Evolutionary conservation across 2,329 filamentous ascomycete species (phyloP), one percentile per base, ranked within the genome.

Genomic region (Podosphaera xanthii): DNA sequence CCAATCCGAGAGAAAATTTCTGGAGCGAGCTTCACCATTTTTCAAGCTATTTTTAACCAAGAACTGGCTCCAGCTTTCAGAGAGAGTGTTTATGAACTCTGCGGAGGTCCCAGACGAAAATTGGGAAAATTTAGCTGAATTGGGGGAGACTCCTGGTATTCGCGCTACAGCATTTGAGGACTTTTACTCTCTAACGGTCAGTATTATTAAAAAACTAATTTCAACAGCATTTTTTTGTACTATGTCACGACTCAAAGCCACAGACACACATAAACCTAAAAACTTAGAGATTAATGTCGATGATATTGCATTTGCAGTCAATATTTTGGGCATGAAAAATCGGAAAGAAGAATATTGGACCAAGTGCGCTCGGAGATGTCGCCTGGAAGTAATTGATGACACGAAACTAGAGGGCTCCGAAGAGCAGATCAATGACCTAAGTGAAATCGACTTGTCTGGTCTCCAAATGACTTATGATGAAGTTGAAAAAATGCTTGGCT

Each of bases 131-230:
- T 65, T 86, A 6, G 75, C 77, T 30, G 75, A 77, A n/a, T 52
- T 58, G 35, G 69, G 69, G 58, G 75, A 79, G 59, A 73, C 73
- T 2, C 89, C 89, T 0, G 80, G 84, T 0, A 79, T 95, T 31
- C 82, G 84, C 64, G 78, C 82, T 5, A 89, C 86, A 1, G 82
- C 86, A 0, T 76, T 94, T n/a, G 76, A 79, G 4, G 87, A 92
- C 64, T 83, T 95, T 52, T 77, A 89, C 65, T 78, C 78, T 7
- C 70, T 95, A 1, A 74, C 78, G 0, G 69, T 85, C 0, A 84
- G 78, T 58, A 64, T 92, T 12, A 90, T 86, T 0, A 80, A 79
- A 60, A 77, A 86, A 10, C 71, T 95, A 1, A 74, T 92, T 1
- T 79, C 86, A 54, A 79, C 84, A 0, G 74, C 80, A 0, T 71